Base-by-base conservation (phyloP, 768 basidiomycete species). In the Boletales sp. region DNA sequence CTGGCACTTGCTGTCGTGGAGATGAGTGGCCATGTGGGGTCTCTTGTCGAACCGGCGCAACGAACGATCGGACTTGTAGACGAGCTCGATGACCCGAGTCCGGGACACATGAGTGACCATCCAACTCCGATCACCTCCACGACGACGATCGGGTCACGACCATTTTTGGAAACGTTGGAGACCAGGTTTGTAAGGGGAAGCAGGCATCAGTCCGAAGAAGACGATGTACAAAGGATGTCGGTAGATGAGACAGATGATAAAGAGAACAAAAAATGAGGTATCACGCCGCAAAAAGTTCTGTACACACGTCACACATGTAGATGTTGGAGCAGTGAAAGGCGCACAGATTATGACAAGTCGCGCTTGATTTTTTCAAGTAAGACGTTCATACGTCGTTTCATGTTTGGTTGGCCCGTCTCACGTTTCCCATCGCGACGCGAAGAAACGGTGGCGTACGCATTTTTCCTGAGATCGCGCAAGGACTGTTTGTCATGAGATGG, bases 341-440 rank as follows among this genome's bases (percentile, higher is more conserved):
- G 11, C 25, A 49, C 52, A n/a, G 17, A 41, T 65, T 64, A 82
- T 47, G 70, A 61, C 35, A 70, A 64, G 59, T 84, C 78, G 42
- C 77, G 79, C 66, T 89, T 87, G 57, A 95, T 93, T 69, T 86
- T 85, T 66, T 91, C 89, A 50, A 95, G 77, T 76, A 95, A 76
- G 28, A 80, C 84, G 54, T 83, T 81, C 90, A 95, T 94, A 44
- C 91, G 83, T 43, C 87, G 69, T 60, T 86, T 87, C 92, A 95
- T 94, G 62, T 81, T 75, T n/a, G 82, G 82, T 58, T 83, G 81
- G 5, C 79, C 72, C 28, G 66, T 57, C 12, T 63, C 66, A 12
- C 55, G 56, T n/a, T 37, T 74, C 71, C 56, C 64, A 68, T 50
- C 45, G 31, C 52, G 46, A 51, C 58, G 59, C 33, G 72, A 59